These are phyloP conservation scores for Salvia miltiorrhiza DNA, from an alignment of 257 asterid species.

Conservation along the genomic window DNA sequence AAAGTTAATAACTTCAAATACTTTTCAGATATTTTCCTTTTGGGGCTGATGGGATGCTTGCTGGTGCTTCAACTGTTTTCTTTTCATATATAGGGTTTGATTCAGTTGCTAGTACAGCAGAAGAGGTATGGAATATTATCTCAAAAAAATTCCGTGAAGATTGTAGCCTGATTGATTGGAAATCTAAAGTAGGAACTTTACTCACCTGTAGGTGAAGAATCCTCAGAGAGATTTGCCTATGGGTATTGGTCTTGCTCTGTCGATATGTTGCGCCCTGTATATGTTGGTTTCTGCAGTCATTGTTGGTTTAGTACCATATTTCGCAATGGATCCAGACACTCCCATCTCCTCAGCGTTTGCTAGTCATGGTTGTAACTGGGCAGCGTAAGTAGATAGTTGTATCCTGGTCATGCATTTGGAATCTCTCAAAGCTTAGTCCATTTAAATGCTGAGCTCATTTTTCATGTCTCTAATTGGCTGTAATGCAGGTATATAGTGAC, in stretches of 20 bases:
- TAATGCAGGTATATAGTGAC: conserved; percentile 63
- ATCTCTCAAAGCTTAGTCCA: conserved; percentile 4
- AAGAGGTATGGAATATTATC: conserved; percentile 57
- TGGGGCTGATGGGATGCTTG: conserved; percentile 96
- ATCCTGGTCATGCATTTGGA: neutral
- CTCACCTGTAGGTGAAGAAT: conserved; percentile 63
- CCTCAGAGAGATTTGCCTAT: conserved; percentile 94
- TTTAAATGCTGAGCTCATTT: neutral
- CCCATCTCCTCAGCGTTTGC: conserved; percentile 96
- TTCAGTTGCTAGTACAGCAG: conserved; percentile 98
- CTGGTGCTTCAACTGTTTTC: conserved; percentile 98
- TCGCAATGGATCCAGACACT: conserved; percentile 92
- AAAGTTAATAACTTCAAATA: conserved; percentile 4
- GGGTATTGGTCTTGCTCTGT: conserved; percentile 85
- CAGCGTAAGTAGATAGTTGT: conserved; percentile 66
- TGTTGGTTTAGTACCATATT: conserved; percentile 94
- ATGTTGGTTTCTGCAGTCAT: conserved; percentile 96
- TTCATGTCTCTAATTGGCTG: conserved; percentile 9
- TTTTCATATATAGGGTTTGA: conserved; percentile 93
- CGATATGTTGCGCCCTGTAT: conserved; percentile 77
- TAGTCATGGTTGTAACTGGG: conserved; percentile 78
- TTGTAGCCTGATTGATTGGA: neutral
- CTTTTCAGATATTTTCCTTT: conserved; percentile 61
- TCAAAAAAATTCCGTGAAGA: neutral
- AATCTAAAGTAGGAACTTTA: conserved; percentile 2